A percentile compares a stretch with the other conserved stretches of the same genome.
Evolutionary conservation across 768 basidiomycete species (phyloP).

Genomic region (Lenzites betulinus): DNA sequence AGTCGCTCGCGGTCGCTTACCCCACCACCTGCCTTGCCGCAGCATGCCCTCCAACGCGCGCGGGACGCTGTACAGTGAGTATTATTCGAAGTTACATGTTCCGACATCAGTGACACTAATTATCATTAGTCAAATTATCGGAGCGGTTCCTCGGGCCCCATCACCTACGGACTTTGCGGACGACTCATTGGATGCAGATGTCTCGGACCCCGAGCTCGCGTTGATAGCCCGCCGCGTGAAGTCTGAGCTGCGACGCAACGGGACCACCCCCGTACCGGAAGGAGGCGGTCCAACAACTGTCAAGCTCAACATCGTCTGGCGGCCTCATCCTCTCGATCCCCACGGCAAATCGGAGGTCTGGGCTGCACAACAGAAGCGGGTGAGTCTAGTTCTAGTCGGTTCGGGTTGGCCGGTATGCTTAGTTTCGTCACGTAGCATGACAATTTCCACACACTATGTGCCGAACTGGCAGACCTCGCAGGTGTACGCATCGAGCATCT

Average conservation of each 20-base stretch:
- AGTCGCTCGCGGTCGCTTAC: constrained; percentile 75
- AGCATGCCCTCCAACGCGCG: constrained; percentile 55
- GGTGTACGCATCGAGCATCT: constrained; percentile 51
- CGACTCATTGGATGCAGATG: constrained; percentile 51
- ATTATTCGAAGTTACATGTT: constrained; percentile 14
- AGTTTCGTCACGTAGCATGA: constrained; percentile 48
- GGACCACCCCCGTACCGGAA: constrained; percentile 27
- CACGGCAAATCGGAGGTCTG: constrained; percentile 43
- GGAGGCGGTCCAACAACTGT: constrained; percentile 42
- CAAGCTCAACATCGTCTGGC: constrained; percentile 61
- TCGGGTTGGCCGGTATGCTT: too few species aligned
- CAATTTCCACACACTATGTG: constrained; percentile 64
- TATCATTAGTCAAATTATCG: constrained; percentile 48
- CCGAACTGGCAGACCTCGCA: constrained; percentile 64
- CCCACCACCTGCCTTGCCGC: constrained; percentile 66
- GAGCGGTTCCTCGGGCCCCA: constrained; percentile 39
- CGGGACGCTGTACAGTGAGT: constrained; percentile 61
- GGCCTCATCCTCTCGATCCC: constrained; percentile 58
- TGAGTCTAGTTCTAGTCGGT: constrained; percentile 30
- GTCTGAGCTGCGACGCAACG: constrained; percentile 29
- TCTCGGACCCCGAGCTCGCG: constrained; percentile 64
- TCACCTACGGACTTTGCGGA: constrained; percentile 49
- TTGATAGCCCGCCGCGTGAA: constrained; percentile 49
- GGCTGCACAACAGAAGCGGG: constrained; percentile 61
- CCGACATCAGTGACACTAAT: background rate